Evolutionary conservation across 2,329 filamentous ascomycete species (phyloP).

Genomic region (Phialophora verrucosa): DNA sequence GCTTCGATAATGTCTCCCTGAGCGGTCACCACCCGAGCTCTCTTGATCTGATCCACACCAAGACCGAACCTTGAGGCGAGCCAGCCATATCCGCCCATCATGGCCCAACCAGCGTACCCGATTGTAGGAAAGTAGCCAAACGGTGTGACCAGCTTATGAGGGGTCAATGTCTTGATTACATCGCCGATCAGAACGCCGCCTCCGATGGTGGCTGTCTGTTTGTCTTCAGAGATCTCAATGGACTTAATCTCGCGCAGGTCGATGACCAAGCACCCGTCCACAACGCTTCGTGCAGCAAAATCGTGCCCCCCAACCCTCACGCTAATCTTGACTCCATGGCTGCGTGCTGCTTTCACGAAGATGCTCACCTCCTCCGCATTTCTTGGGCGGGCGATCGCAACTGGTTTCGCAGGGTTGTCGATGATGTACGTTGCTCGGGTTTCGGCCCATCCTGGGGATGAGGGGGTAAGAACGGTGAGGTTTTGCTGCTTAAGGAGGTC

Average conservation of each 20-base stretch:
- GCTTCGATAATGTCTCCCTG: slow-evolving; percentile 18
- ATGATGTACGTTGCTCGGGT: slow-evolving; percentile 5
- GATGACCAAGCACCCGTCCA: slow-evolving; percentile 8
- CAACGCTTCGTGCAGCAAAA: slow-evolving; percentile 11
- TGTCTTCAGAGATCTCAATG: slow-evolving; percentile 9
- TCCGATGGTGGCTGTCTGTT: slow-evolving; percentile 9
- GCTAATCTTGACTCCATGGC: slow-evolving; percentile 15
- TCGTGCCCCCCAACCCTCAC: slow-evolving; percentile 19
- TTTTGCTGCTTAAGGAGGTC: slow-evolving; percentile 10
- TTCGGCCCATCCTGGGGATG: slow-evolving; percentile 5
- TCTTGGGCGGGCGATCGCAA: slow-evolving; percentile 16
- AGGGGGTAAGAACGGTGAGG: not conserved
- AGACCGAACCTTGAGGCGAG: slow-evolving; percentile 12
- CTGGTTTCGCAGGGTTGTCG: slow-evolving; percentile 11
- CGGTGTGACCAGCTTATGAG: slow-evolving; percentile 8
- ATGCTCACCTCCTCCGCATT: slow-evolving; percentile 2
- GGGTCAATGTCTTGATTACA: slow-evolving; percentile 6
- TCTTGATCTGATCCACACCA: slow-evolving; percentile 15
- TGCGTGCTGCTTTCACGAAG: slow-evolving; percentile 8
- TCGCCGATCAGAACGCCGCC: slow-evolving; percentile 16
- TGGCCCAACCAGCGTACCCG: slow-evolving; percentile 18
- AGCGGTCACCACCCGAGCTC: slow-evolving; percentile 15
- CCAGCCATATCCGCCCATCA: slow-evolving; percentile 23
- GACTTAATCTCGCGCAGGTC: slow-evolving; percentile 14
- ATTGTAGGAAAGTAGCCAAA: slow-evolving; percentile 15